Percentiles rank a stretch among this genome's conserved stretches.
Conservation (phyloP, 768 basidiomycete genomes). For the Mycena floridula region DNA sequence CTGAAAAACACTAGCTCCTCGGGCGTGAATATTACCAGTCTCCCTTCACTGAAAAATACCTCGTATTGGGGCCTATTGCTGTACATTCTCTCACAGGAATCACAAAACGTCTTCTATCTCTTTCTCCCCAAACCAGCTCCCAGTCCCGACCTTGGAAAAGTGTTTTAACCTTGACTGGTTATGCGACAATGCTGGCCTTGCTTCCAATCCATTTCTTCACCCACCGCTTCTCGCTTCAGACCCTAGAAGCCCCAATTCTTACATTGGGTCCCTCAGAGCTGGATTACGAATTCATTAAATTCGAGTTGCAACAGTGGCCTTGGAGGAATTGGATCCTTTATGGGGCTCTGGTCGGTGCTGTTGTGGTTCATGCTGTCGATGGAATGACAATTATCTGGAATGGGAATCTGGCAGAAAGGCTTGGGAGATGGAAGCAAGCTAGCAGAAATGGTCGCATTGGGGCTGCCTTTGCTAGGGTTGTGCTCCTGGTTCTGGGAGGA, state of each 20-base stretch:
- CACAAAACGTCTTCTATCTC: constrained; percentile 50
- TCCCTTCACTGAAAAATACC: constrained; percentile 54
- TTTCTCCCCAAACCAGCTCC: constrained; percentile 21
- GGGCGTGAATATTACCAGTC: constrained; percentile 87
- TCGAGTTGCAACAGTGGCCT: constrained; percentile 58
- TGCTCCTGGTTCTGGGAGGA: constrained; percentile 51
- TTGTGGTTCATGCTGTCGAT: constrained; percentile 56
- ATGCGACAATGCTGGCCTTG: constrained; percentile 47
- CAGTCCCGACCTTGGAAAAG: constrained; percentile 19
- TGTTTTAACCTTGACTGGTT: constrained; percentile 56
- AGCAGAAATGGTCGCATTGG: constrained; percentile 18
- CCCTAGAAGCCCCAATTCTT: constrained; percentile 40
- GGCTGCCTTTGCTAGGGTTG: constrained; percentile 27
- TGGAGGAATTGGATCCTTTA: constrained; percentile 58
- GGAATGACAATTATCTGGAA: constrained; percentile 51
- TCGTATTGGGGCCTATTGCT: constrained; percentile 62
- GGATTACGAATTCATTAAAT: constrained; percentile 80
- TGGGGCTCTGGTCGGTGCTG: constrained; percentile 48
- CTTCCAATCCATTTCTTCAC: constrained; percentile 65
- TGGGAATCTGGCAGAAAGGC: constrained; percentile 31
- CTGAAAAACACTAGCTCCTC: constrained; percentile 54
- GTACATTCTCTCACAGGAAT: constrained; percentile 56
- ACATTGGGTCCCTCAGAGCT: constrained; percentile 69
- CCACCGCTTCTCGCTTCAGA: constrained; percentile 55
- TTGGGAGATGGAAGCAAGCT: constrained; percentile 16